phyloP scores from a whole-genome alignment of 2,329 filamentous ascomycete species.

The Cladophialophora carrionii region DNA sequence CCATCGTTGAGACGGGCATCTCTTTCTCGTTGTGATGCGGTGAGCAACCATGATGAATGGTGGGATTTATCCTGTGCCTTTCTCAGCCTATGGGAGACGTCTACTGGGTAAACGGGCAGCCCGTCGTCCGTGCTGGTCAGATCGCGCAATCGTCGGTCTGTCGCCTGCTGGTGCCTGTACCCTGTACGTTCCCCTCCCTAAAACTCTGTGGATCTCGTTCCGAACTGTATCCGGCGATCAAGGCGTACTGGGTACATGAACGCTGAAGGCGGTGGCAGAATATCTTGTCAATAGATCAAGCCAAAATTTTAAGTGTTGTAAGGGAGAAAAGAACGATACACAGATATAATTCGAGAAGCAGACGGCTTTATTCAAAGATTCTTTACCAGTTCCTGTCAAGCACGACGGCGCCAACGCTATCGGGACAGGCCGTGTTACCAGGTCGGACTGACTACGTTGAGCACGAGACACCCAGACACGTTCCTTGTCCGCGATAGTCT shows the following conservation, averaged over 20 bases:
- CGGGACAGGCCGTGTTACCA: constrained; percentile 2
- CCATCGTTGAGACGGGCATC: not conserved
- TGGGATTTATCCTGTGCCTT: constrained; percentile 2
- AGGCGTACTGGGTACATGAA: not conserved
- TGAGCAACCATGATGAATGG: constrained; percentile 2
- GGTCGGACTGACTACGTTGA: not conserved
- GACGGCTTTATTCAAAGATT: not conserved
- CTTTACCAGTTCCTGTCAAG: not conserved
- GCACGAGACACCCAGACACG: not conserved
- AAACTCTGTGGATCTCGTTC: not conserved
- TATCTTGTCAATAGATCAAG: not conserved
- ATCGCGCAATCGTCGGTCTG: constrained; percentile 13
- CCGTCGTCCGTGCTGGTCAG: not conserved
- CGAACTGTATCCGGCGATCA: constrained; percentile 1
- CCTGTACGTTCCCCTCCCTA: constrained; percentile 4
- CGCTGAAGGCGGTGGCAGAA: constrained; percentile 17
- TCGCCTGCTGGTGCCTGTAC: not conserved
- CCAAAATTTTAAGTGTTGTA: constrained; percentile 1
- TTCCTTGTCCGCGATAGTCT: not conserved
- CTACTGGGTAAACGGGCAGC: no score
- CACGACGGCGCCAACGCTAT: constrained; percentile 11
- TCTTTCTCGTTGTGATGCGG: constrained; percentile 9
- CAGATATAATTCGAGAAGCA: not conserved
- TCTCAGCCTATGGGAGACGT: not conserved
- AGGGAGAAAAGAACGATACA: not conserved